Evolutionary conservation across 2,329 filamentous ascomycete species (phyloP), one percentile per base, ranked within the genome.

Genomic region (Neofusicoccum ribis): DNA sequence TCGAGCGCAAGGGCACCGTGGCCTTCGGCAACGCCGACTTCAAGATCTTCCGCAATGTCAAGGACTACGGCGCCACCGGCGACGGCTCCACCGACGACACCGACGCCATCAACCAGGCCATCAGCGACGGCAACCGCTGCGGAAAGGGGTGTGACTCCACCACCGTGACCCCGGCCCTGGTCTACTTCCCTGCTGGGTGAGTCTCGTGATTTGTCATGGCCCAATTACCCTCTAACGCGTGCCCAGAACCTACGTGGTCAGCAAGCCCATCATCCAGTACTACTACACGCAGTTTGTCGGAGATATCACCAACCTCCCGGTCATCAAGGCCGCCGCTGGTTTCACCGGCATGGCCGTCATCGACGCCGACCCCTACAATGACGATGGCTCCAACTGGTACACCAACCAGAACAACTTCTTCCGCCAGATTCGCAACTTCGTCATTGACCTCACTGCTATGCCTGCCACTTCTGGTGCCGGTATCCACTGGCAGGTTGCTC

Each of bases 251-350:
- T 98, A 97, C 74, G 73, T 91, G 17, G 89, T 98, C 71, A 92
- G 88, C 74, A 85, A 83, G 72, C 91, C 94, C 23, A 87, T 98
- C 69, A 80, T 93, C 60, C 90, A 93, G 76, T 90, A 89, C 78
- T 98, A 98, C 84, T 97, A 97, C 82, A 96, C 93, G 9, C 93
- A 97, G 77, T 87, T 98, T 67, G 84, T 97, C 41, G 94, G 94
- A 65, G 93, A 98, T 80, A 88, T 89, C 56, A 74, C 86, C 71
- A 82, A 85, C 68, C 78, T 89, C 14, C 93, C 94, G 0, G 89
- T 89, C 0, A 83, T 97, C 77, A 92, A 94, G 81, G 81, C 79
- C 27, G 72, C 74, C n/a, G 65, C 76, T 2, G 69, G 70, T 71
- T 99, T 98, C 73, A 69, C 82, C 2, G 95, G 94, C 52, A 96